Percentiles rank a stretch among this genome's conserved stretches.
Evolutionary conservation across 768 basidiomycete species (phyloP).

Genomic region (Lactarius deliciosus): DNA sequence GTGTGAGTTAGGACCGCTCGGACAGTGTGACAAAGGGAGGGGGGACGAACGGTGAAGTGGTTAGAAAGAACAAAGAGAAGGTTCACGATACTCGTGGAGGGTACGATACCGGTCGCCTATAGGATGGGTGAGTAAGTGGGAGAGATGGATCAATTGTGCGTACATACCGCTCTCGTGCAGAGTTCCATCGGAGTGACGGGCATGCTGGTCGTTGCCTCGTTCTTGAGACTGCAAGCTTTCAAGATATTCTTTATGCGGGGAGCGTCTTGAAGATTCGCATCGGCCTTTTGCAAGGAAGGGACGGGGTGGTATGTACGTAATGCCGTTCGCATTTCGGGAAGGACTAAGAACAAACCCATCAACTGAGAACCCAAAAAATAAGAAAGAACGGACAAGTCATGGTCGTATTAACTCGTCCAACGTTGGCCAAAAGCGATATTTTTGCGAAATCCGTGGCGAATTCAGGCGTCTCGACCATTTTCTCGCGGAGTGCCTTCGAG

Average conservation of each 20-base stretch:
- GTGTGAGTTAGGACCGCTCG: background rate
- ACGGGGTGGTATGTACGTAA: conserved; percentile 78
- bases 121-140: conserved; percentile 14
- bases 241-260: conserved; percentile 76
- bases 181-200: conserved; percentile 61
- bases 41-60: conserved; percentile 43
- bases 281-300: conserved; percentile 65
- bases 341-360: conserved; percentile 46
- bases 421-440: conserved; percentile 70
- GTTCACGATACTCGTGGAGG: conserved; percentile 71
- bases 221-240: conserved; percentile 56
- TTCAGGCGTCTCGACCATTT: conserved; percentile 56
- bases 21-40: background rate
- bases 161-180: conserved; percentile 50
- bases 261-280: conserved; percentile 73
- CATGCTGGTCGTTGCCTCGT: conserved; percentile 42
- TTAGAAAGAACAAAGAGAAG: conserved; percentile 67
- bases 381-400: conserved; percentile 60
- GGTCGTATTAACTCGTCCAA: conserved; percentile 79
- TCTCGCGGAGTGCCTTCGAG: conserved; percentile 69
- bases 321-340: conserved; percentile 77
- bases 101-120: conserved; percentile 46
- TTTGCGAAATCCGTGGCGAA: conserved; percentile 74
- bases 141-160: background rate
- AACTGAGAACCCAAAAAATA: background rate